Evolutionary conservation across 2,329 filamentous ascomycete genomes (phyloP).

Genomic region (Aureobasidium zeae): DNA sequence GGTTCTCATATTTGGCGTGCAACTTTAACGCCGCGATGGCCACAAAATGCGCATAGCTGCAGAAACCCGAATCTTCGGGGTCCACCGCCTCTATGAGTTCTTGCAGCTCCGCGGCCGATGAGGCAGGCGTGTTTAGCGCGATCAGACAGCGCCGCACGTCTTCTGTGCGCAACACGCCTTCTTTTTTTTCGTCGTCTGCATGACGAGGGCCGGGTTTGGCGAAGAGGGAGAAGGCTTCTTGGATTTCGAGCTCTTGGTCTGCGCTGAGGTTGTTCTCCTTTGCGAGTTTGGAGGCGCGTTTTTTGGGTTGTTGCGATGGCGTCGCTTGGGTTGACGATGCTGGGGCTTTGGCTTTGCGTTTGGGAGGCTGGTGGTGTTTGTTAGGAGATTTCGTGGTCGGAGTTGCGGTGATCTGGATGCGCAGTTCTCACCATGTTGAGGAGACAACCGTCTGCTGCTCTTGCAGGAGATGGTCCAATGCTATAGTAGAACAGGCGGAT

Average conservation of each 20-base stretch:
- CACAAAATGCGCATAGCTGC: constrained; percentile 72
- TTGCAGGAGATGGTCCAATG: too few species aligned
- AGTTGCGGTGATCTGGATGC: too few species aligned
- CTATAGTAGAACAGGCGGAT: too few species aligned
- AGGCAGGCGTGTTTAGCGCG: constrained; percentile 69
- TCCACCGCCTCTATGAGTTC: constrained; percentile 77
- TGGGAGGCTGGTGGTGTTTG: constrained; percentile 15
- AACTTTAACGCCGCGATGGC: constrained; percentile 83
- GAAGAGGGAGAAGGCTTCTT: constrained; percentile 82
- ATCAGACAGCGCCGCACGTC: constrained; percentile 42
- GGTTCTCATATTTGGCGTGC: constrained; percentile 42
- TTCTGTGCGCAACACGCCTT: constrained; percentile 33
- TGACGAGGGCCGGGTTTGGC: constrained; percentile 29
- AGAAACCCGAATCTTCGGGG: constrained; percentile 67
- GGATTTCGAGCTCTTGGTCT: constrained; percentile 80
- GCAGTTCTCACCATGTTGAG: too few species aligned
- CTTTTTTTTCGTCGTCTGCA: constrained; percentile 63
- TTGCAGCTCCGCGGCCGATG: constrained; percentile 54
- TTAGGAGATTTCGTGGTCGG: neutral
- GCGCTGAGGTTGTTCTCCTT: constrained; percentile 82
- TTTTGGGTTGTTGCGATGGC: constrained; percentile 28
- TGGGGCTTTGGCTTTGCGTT: constrained; percentile 13
- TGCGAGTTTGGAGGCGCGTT: constrained; percentile 75
- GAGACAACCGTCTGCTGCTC: too few species aligned
- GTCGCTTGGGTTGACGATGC: constrained; percentile 19